A percentile compares a stretch with the other conserved stretches of the same genome.
Evolutionary conservation across 306 rosid species (phyloP).

Genomic region (Macrotyloma uniflorum): DNA sequence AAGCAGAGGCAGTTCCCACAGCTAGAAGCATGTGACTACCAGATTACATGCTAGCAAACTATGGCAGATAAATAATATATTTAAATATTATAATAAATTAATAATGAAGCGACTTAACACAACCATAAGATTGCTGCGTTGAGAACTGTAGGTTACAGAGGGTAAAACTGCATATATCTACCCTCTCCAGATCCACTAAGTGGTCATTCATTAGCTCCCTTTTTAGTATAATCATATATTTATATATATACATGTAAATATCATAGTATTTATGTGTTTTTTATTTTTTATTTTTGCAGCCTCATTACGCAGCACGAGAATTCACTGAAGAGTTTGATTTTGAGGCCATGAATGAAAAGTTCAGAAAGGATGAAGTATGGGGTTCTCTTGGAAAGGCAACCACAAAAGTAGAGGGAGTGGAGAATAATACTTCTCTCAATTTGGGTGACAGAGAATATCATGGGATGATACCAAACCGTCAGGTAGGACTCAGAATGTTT

Average conservation of each 20-base stretch:
- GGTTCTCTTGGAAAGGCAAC: conserved; percentile 64
- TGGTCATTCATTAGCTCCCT: background rate
- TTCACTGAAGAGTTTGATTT: conserved; percentile 84
- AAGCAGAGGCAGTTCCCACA: background rate
- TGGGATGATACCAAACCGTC: conserved; percentile 36
- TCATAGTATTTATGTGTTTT: background rate
- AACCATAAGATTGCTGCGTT: background rate
- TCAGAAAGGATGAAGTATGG: conserved; percentile 83
- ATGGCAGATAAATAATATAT: background rate
- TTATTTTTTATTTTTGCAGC: conserved; percentile 33
- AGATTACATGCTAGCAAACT: background rate
- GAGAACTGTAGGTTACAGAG: background rate
- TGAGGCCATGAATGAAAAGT: conserved; percentile 82
- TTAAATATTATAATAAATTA: background rate
- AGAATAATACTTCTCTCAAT: conserved; percentile 42
- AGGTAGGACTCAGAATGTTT: conserved; percentile 45
- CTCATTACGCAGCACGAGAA: conserved; percentile 42
- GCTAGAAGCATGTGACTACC: background rate
- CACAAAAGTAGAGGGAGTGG: conserved; percentile 40
- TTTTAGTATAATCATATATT: background rate
- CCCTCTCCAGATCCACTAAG: background rate
- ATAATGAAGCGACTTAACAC: background rate
- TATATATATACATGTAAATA: background rate
- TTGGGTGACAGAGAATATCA: conserved; percentile 42
- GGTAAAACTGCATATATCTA: background rate